Evolutionary conservation across 306 rosid genomes (phyloP), one percentile per base, ranked within the genome.

Genomic region (Rosa persica): DNA sequence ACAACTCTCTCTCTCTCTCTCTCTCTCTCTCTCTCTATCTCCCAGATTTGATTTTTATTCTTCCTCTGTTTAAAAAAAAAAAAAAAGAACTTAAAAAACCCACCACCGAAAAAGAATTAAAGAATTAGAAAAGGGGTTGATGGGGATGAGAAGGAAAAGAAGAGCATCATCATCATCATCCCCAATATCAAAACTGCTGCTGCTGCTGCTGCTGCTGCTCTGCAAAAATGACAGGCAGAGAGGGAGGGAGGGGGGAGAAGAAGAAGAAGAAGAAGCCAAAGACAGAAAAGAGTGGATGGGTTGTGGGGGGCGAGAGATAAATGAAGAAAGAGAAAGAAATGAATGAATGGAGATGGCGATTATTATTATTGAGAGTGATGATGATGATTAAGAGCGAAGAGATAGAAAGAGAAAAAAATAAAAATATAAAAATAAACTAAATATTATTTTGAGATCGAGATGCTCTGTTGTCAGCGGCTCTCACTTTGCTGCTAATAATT

Each of bases 391-490:
- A 83, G 87, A 74, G 87, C 78, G 78, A 79, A 81, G 78, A 78
- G 44, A 51, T 42, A 58, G 54, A 66, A 42, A 61, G 30, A 54
- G 52, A 30, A 2, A 17, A 6, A 36, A 17, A 4, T 12, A 27
- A 25, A 12, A 34, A n/a, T n/a, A n/a, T n/a, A n/a, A n/a, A n/a
- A n/a, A n/a, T n/a, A n/a, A n/a, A 23, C 38, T 2, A 16, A 13
- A 64, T 30, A 22, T 58, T 58, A 58, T 23, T 30, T 62, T 65
- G 30, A 67, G 71, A 67, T 39, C 48, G 64, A 58, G 81, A 73
- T 80, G 86, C 82, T 70, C 82, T 84, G 81, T 77, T 83, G 89
- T 77, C 86, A 83, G 84, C 85, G 75, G 85, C 84, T 74, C 87
- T 82, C 74, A 82, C 82, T 86, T 83, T 83, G 86, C 76, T 52